phyloP scores from a whole-genome alignment of 257 asterid genomes.

The Catharanthus roseus region DNA sequence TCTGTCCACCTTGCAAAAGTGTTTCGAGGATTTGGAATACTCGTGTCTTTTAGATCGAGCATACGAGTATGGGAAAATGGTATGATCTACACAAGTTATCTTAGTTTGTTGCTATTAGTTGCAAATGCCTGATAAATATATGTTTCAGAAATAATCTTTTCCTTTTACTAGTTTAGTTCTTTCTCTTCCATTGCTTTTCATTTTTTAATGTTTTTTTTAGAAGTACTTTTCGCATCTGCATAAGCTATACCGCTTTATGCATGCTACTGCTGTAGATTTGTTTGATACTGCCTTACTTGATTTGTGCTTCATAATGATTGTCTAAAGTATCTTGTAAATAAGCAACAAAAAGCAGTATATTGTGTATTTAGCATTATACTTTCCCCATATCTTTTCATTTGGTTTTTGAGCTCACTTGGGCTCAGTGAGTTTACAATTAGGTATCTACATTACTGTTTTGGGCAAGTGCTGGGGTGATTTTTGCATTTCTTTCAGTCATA shows the following conservation, averaged over 20 bases:
- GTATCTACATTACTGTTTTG: background rate
- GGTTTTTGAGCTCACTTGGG: background rate
- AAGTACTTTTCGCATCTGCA: background rate
- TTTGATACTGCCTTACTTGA: background rate
- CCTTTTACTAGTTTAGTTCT: background rate
- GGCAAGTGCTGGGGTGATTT: background rate
- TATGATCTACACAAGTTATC: slow-evolving; percentile 26
- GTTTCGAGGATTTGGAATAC: slow-evolving; percentile 89
- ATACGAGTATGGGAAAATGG: slow-evolving; percentile 84
- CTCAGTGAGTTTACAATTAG: background rate
- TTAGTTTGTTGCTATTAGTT: background rate
- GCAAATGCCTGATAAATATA: background rate
- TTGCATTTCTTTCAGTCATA: background rate
- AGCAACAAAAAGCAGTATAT: background rate
- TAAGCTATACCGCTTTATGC: too few species aligned
- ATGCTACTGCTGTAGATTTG: background rate
- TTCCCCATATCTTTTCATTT: background rate
- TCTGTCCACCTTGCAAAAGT: slow-evolving; percentile 76
- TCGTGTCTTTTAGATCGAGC: slow-evolving; percentile 86
- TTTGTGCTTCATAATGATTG: background rate
- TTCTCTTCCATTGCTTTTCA: background rate
- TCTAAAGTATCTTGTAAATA: background rate
- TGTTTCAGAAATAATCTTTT: background rate
- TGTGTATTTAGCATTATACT: background rate
- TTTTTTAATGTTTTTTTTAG: background rate